Conservation (phyloP, 1,139 yeast species). For the Pichia terricola region DNA sequence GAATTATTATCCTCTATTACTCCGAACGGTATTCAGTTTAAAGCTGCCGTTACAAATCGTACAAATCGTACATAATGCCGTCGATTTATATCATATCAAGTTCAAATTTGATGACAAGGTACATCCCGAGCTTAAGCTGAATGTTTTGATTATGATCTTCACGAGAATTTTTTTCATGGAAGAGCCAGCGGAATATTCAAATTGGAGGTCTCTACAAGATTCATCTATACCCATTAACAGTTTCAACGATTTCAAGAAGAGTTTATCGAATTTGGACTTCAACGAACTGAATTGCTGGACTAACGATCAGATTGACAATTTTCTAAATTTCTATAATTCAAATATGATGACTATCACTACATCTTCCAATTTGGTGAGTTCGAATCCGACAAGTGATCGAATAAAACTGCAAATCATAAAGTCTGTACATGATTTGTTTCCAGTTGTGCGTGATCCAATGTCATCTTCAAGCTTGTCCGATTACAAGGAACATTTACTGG, state of each 20-base stretch:
- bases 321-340: conserved; percentile 34
- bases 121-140: conserved; percentile 21
- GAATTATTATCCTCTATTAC: conserved; percentile 20
- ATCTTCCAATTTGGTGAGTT: conserved; percentile 10
- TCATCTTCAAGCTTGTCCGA: no score
- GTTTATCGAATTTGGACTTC: conserved; percentile 16
- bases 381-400: conserved; percentile 5
- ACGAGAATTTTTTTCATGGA: not conserved
- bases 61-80: conserved; percentile 12
- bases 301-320: conserved; percentile 30
- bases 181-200: no score
- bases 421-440: conserved; percentile 2
- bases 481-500: no score
- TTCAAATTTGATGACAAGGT: conserved; percentile 6
- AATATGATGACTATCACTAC: conserved; percentile 22
- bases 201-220: not conserved
- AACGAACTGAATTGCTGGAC: conserved; percentile 32
- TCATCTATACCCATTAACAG: not conserved
- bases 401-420: conserved; percentile 4
- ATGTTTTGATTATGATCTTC: not conserved
- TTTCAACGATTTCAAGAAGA: conserved; percentile 23
- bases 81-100: conserved; percentile 9
- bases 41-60: conserved; percentile 23
- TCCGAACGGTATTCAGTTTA: conserved; percentile 14
- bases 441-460: no score